Percentiles rank a stretch among this genome's conserved stretches.
phyloP scores from a whole-genome alignment of 306 rosid genomes.

The Cucumis hystrix region DNA sequence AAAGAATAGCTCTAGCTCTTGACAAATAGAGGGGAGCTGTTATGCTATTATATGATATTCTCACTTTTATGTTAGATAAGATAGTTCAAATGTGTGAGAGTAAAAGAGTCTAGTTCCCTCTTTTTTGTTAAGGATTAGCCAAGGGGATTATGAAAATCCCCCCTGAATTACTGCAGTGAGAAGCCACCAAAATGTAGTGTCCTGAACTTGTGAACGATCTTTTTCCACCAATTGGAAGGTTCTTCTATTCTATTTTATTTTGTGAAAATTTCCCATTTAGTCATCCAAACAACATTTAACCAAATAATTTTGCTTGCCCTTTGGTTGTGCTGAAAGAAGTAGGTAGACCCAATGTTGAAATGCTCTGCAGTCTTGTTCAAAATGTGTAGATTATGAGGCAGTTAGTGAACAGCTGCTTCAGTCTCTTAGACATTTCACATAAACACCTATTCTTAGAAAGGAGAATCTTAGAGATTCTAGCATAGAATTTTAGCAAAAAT shows the following conservation, averaged over 20 bases:
- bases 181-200: neutral
- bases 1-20: neutral
- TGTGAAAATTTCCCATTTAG: neutral
- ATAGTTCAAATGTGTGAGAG: neutral
- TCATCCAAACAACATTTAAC: neutral
- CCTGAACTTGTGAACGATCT: neutral
- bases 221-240: neutral
- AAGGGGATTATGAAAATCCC: neutral
- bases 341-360: neutral
- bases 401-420: neutral
- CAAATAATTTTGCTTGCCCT: neutral
- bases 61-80: neutral
- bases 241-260: neutral
- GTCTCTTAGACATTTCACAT: neutral
- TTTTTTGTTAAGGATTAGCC: neutral
- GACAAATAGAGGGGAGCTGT: neutral
- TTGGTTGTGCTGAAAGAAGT: neutral
- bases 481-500: neutral
- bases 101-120: neutral
- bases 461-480: neutral
- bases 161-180: neutral
- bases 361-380: neutral
- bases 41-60: neutral
- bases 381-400: neutral
- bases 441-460: neutral